Base-by-base conservation (phyloP, 2,329 filamentous ascomycete species). In the Aureobasidium sp. region DNA sequence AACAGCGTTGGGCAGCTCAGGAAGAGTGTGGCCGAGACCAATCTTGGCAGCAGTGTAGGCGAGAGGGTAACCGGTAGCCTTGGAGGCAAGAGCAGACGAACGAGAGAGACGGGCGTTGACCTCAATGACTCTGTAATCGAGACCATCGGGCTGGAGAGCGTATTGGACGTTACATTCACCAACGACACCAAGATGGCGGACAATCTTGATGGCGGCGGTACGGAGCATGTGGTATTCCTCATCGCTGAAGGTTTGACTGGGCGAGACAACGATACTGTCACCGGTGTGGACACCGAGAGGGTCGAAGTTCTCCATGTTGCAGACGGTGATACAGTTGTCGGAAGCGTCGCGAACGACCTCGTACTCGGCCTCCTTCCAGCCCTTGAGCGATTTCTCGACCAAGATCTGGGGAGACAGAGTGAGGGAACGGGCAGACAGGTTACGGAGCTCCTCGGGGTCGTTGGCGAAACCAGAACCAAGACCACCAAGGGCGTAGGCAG, bases 181-280 rank as follows among this genome's bases (percentile, higher is more conserved):
- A 51, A 97, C 93, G 55, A 99, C 94, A 68, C 93, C 93, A 67
- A 99, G 82, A 76, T 99, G 94, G 66, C 94, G 89, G 70, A 99
- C 90, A 71, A 99, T 97, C 82, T 97, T 97, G 81, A 97, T 97
- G 50, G 94, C 91, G 65, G 94, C 92, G 45, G 91, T 91, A 70
- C 94, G 91, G 68, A 99, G 90, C 94, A 99, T 97, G 81, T 99
- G 92, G 76, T 97, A 99, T 77, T 99, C 94, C 80, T 97, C 94
- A 70, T 99, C 94, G 71, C 90, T 96, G 71, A 99, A 81, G 29
- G 94, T 99, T 79, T 99, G 94, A 78, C 89, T 94, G 54, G 94
- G 94, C 44, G 94, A 94, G 64, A 97, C 93, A 65, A 99, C 94
- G 70, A 99, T 99, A 70, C 92, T 97, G 81, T 99, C 94, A 78